Base-by-base conservation (phyloP, 148 eudicot species). In the Chenopodium formosanum region DNA sequence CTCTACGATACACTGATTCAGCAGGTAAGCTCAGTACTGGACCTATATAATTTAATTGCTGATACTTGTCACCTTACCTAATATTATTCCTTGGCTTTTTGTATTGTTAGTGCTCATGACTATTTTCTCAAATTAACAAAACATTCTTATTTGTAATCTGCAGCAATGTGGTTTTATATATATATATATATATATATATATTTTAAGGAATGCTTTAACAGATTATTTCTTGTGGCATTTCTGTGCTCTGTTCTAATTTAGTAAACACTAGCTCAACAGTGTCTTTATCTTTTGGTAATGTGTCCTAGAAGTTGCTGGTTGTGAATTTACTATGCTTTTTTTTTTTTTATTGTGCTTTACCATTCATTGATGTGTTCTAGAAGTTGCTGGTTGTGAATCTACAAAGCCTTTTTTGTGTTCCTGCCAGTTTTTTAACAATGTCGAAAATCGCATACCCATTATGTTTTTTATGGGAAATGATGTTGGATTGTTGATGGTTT, bases 1-100 rank as follows among this genome's bases (percentile, higher is more conserved):
- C 97, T 97, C 56, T 97, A 89, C 71, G 99, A 97, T 84, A 97
- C 99, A 81, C 84, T 97, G 89, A 88, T 97, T 77, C 94, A 97
- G 78, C 99, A 97, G 99, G 99, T 97, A 64, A 62, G 89, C 34
- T 56, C 62, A 29, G n/a, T 68, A 46, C 37, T 63, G 14, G 46
- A 72, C 52, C 47, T 60, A 73, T 71, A 29, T 64, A 40, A 40
- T 5, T 58, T 74, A 66, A 34, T 34, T 52, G 31, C 75, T 73
- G 22, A 13, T 32, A n/a, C 62, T 37, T 67, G 46, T 66, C 64
- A 29, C 34, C 65, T 75, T 75, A 31, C 13, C 44, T 52, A 52
- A 34, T 14, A 53, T 80, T 16, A n/a, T 63, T 56, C 22, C 4
- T 25, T 19, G n/a, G 9, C 58, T 68, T 73, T 64, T 31, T 71